Evolutionary conservation across 768 basidiomycete genomes (phyloP), one percentile per base, ranked within the genome.

Genomic region (Asterophora parasitica): DNA sequence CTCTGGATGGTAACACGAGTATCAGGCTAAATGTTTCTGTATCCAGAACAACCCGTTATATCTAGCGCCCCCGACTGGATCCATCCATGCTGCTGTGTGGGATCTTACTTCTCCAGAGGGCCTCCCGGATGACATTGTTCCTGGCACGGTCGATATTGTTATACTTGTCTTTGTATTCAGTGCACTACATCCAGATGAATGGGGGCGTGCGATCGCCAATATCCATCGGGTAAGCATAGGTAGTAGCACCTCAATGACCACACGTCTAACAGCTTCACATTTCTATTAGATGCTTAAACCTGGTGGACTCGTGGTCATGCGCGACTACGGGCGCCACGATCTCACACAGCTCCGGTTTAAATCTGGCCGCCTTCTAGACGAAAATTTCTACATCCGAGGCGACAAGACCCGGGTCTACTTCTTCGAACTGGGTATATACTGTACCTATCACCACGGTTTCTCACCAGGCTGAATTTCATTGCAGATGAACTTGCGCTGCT

Each of bases 361-460:
- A 65, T 76, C 76, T 5, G 83, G 85, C 1, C 77, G 96, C 9
- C 76, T 98, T 46, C 78, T 98, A 9, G 88, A 92, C 35, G 92
- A 94, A 39, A 94, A 96, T 62, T 85, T 99, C 55, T 99, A 99
- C 60, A 87, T 96, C 43, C 80, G 96, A 31, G 96, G 96, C 0
- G 96, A 99, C 69, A 94, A 92, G 59, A 98, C 96, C 0, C 76
- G 96, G 32, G 96, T 99, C 0, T 98, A 97, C 66, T 99, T 98
- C 65, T 99, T 99, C 55, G 87, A 90, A 51, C 64, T 89, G 9
- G 89, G 93, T 90, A 70, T 54, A 33, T 42, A 33, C 46, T 39
- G 32, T 44, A 28, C 36, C 35, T 37, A 15, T 27, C 4, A 11
- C 17, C 17, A 15, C 11, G 4, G 3, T n/a, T 11, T 41, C 38